Evolutionary conservation across 2,329 filamentous ascomycete genomes (phyloP), one percentile per base, ranked within the genome.

Genomic region (Podosphaera xanthii): DNA sequence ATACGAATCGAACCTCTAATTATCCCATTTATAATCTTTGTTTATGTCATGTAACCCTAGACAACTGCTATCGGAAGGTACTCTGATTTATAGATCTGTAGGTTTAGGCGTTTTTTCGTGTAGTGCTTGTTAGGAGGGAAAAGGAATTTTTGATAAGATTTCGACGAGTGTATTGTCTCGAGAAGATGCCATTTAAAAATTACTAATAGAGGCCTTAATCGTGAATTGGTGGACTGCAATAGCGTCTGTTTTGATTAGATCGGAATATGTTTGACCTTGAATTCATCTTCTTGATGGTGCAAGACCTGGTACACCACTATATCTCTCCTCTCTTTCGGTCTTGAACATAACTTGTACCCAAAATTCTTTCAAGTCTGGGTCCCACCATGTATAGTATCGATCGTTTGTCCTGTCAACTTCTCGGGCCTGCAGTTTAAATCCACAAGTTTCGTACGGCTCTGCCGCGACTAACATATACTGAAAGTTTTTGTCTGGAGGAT

Each of bases 341-440:
- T 96, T 92, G 74, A 97, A 98, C 76, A 97, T 86, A 64, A 98
- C 79, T 76, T 97, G 92, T 48, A 96, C 80, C 87, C 89, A 97
- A 70, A 94, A 98, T 75, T 97, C 91, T 76, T 94, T 95, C 63
- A 84, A 82, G 71, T 98, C 92, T 61, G 85, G 83, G 72, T 98
- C 92, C 76, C 90, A 98, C 83, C 90, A 97, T 59, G 81, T 85
- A 79, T 91, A 98, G 72, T 90, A 92, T 67, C 84, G 80, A 60
- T 87, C 90, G 64, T 94, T 89, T 33, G 86, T 79, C 66, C 89
- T 81, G 73, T 98, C 92, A 61, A 98, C 82, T 75, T 97, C 92
- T 61, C 88, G 77, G 4, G 90, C 87, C 71, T 95, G 92, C 59
- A 98, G 76, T 77, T 98, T 98, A 72, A 98, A 97, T 3, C 81